phyloP scores from a whole-genome alignment of 179 eudicot genomes.

The Amaranthus tricolor region DNA sequence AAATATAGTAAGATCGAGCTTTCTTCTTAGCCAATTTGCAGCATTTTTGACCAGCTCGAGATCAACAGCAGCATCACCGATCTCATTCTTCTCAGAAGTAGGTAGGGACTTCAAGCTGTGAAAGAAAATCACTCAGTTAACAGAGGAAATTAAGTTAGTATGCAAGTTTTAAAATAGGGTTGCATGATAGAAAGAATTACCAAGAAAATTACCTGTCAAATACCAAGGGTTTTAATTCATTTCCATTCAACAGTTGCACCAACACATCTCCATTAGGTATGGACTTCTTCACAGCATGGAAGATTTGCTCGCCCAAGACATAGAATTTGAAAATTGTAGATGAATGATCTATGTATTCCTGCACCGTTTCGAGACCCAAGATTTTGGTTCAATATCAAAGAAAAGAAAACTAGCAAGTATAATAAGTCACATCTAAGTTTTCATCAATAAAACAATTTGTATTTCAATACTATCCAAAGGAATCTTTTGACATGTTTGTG shows the following conservation, averaged over 20 bases:
- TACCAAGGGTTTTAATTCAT: constrained; percentile 56
- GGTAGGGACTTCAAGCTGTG: constrained; percentile 89
- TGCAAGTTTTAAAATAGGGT: neutral
- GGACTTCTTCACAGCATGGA: constrained; percentile 79
- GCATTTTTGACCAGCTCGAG: constrained; percentile 74
- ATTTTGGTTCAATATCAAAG: constrained; percentile 16
- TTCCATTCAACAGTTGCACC: constrained; percentile 44
- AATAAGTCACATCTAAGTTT: neutral
- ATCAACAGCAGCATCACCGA: constrained; percentile 44
- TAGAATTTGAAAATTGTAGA: constrained; percentile 78
- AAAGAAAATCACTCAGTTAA: constrained; percentile 12
- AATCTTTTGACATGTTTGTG: neutral
- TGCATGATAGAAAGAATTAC: neutral
- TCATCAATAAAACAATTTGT: neutral
- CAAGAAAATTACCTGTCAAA: constrained; percentile 68
- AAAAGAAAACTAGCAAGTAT: neutral
- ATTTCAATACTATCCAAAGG: neutral
- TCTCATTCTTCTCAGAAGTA: constrained; percentile 41
- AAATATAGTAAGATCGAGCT: constrained; percentile 78
- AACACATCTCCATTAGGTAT: constrained; percentile 63
- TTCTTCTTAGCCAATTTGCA: constrained; percentile 69
- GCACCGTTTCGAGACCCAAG: constrained; percentile 25
- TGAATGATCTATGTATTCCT: constrained; percentile 95
- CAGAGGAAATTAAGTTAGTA: neutral
- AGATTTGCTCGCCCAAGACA: constrained; percentile 68